These are phyloP conservation scores for Neoconidiobolus thromboides DNA, from an alignment of 371 early-diverging fungal genomes.

Conservation along the genomic window DNA sequence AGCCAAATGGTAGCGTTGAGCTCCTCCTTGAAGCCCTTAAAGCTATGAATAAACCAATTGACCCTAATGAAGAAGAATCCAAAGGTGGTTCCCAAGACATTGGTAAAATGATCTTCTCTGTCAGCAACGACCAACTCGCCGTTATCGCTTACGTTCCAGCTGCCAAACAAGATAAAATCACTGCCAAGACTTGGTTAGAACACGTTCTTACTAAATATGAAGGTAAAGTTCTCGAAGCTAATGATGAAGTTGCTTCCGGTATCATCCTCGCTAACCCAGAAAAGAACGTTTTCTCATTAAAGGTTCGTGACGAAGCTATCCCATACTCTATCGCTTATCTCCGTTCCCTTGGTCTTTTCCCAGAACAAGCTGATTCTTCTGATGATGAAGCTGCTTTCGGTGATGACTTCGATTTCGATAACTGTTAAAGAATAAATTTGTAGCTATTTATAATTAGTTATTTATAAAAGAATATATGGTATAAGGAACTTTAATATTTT, in stretches of 20 bases:
- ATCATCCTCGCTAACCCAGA: conserved; percentile 7
- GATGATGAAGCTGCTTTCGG: conserved; percentile 7
- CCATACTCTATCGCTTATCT: conserved; percentile 7
- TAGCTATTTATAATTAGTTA: too few relatives aligned
- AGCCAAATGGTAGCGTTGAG: conserved; percentile 9
- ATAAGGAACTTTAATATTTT: too few relatives aligned
- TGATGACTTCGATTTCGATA: conserved; percentile 8
- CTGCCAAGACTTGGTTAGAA: conserved; percentile 6
- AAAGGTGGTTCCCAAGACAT: conserved; percentile 10
- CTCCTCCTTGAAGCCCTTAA: conserved; percentile 7
- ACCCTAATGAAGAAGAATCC: conserved; percentile 10
- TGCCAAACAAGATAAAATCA: conserved; percentile 4
- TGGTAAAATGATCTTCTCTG: conserved; percentile 11
- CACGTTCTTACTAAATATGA: conserved; percentile 2
- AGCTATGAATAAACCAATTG: conserved; percentile 10
- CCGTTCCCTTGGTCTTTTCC: conserved; percentile 8
- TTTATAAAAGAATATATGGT: too few relatives aligned
- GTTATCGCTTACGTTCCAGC: conserved; percentile 11
- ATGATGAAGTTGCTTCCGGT: conserved; percentile 7
- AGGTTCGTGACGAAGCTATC: conserved; percentile 11
- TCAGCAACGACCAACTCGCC: conserved; percentile 5
- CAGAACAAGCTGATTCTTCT: conserved; percentile 4
- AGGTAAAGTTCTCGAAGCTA: conserved; percentile 5
- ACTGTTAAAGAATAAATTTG: background rate
- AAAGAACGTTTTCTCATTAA: conserved; percentile 7